Evolutionary conservation across 148 eudicot genomes (phyloP).

Genomic region (Dysphania ambrosioides): DNA sequence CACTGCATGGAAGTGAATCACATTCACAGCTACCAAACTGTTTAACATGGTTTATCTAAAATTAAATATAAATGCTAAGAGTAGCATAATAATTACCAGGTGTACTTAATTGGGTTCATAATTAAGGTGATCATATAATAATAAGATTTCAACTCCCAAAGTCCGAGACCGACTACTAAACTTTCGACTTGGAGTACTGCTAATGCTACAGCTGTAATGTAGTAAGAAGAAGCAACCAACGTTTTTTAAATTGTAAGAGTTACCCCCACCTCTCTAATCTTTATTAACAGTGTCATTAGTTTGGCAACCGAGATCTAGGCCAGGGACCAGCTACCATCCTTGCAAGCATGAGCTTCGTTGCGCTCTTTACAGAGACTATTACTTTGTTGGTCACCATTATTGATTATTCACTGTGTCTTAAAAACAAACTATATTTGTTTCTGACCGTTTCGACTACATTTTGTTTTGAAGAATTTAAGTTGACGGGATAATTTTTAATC

Average conservation of each 20-base stretch:
- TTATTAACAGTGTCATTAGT: slow-evolving; percentile 2
- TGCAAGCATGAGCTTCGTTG: background rate
- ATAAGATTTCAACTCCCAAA: slow-evolving; percentile 6
- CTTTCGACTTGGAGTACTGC: background rate
- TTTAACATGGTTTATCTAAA: background rate
- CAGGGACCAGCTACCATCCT: slow-evolving; percentile 2
- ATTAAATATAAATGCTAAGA: background rate
- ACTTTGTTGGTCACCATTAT: background rate
- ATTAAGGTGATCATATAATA: slow-evolving; percentile 3
- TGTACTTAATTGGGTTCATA: background rate
- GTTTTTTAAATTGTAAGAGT: background rate
- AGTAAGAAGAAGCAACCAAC: background rate
- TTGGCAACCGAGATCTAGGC: background rate
- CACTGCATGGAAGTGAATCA: background rate
- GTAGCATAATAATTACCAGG: background rate
- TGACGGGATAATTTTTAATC: too few relatives aligned
- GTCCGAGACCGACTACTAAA: background rate
- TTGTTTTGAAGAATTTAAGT: too few relatives aligned
- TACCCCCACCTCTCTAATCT: background rate
- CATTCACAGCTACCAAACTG: background rate
- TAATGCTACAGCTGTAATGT: slow-evolving; percentile 7
- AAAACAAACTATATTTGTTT: too few relatives aligned
- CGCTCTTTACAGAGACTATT: background rate
- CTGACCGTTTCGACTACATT: too few relatives aligned
- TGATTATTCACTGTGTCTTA: too few relatives aligned